phyloP scores from a whole-genome alignment of 1,284 basidiomycete species.

The Microbotryum violaceum region DNA sequence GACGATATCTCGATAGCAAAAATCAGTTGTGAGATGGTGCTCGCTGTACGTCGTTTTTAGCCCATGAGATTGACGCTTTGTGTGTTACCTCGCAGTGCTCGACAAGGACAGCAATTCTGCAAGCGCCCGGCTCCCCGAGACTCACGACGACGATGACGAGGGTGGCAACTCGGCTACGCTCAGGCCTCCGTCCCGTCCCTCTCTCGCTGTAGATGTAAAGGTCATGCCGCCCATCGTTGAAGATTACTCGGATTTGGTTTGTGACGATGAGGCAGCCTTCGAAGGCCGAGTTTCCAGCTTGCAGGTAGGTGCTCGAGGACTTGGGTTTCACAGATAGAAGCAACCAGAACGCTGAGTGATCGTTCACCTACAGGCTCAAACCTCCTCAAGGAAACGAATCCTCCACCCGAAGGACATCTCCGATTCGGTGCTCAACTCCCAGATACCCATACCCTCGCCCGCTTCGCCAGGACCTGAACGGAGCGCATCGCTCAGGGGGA shows the following conservation, averaged over 20 bases:
- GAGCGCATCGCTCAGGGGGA: not conserved
- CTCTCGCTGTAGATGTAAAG: not conserved
- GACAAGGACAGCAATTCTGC: constrained; percentile 4
- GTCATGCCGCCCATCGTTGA: constrained; percentile 51
- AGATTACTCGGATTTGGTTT: constrained; percentile 78
- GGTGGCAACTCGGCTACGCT: constrained; percentile 32
- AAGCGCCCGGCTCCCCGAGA: not conserved
- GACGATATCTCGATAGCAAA: constrained; percentile 82
- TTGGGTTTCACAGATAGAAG: too few relatives aligned
- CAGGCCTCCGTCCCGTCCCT: constrained; percentile 8
- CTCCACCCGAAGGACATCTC: constrained; percentile 25
- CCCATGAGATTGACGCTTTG: constrained; percentile 1
- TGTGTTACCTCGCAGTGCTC: not conserved
- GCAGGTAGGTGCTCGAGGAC: constrained; percentile 49
- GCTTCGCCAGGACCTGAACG: not conserved
- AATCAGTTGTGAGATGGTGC: constrained; percentile 54
- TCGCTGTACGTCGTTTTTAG: not conserved
- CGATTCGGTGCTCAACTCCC: constrained; percentile 4
- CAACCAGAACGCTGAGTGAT: too few relatives aligned
- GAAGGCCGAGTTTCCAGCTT: constrained; percentile 71
- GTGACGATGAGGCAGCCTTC: constrained; percentile 54
- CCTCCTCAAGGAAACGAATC: constrained; percentile 9
- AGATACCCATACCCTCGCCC: not conserved
- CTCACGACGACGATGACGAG: constrained; percentile 34
- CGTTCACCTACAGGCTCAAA: not conserved